Base-by-base conservation (phyloP, 2,329 filamentous ascomycete species). In the Ambrosiella cleistominuta region DNA sequence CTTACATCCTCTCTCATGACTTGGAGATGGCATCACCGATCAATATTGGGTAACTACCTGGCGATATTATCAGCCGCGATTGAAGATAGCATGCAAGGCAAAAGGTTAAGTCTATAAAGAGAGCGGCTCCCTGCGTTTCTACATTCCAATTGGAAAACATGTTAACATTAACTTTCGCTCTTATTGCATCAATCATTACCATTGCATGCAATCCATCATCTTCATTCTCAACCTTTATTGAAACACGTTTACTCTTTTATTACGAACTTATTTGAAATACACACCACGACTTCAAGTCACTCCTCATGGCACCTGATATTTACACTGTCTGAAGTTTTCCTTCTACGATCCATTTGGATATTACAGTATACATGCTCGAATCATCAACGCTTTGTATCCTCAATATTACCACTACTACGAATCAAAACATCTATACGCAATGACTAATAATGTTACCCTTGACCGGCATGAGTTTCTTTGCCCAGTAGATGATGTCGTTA, bases 401-500 rank as follows among this genome's bases (percentile, higher is more conserved):
- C 19, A 35, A 40, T 17, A 44, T 44, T 42, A 12, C 49, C 12
- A 36, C 50, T 45, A 40, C n/a, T 47, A 7, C 44, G n/a, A 47
- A 15, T 44, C 44, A 6, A 38, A 36, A 35, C 39, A 37, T 15
- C 12, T 8, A 17, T 27, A 36, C 36, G 27, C 7, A 35, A 60
- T 60, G 59, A 54, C 59, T 37, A 45, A 60, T 38, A 11, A 51
- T 13, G 47, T 37, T 38, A 52, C 50, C 12, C 38, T 53, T 45
- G 51, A 49, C 57, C 73, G 72, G 56, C 79, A 81, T 64, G 78
- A 80, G 36, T 83, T 81, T 65, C 75, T 82, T 60, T 75, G 87
- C 54, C 68, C 77, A 19, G 74, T 78, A 63, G 71, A 78, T 62
- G 76, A 85, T 68, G 83, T 86, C 61, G 80, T 78, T 36, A 70